Evolutionary conservation across 1,284 basidiomycete species (phyloP), one percentile per base, ranked within the genome.

Genomic region (Pulveroboletus sp.): DNA sequence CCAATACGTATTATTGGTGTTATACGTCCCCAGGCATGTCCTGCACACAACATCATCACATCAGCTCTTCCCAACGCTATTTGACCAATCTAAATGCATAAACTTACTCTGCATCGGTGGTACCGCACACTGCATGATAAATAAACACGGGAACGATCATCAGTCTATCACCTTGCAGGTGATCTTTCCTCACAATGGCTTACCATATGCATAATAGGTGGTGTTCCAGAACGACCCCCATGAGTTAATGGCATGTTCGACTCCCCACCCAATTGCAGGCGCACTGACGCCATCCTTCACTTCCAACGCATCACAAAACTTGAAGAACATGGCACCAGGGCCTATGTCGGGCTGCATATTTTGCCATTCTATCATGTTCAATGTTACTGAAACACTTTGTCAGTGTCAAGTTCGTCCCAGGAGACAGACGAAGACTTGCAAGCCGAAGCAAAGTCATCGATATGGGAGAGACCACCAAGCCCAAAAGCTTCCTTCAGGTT

Each of bases 241-340:
- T 1, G 87, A 79, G 11, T 71, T 39, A 18, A 90, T 72, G 7
- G 88, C 85, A 59, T 86, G 76, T 1, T 83, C 74, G 12, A 87
- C 72, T 22, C 89, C 87, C 80, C 83, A 89, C 11, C 89, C 87
- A 2, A 62, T 63, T 1, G 75, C 72, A 24, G 80, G 75, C 6
- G 87, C 86, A 49, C 62, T 79, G 4, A 78, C 74, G 7, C 85
- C 85, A 56, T 86, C 63, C 67, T 84, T 84, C 25, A 88, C 84
- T 69, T 91, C 87, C 1, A 91, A 74, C 1, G 86, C 85, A 64
- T 91, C 87, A 60, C 89, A 91, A 71, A 90, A 91, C 18, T 78
- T 47, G 71, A 77, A 85, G 73, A 91, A 91, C 28, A 70, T 59
- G 5, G 66, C 61, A 10, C 71, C 74, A 6, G 74, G 66, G 4